Conservation (phyloP, 2,329 filamentous ascomycete genomes). For the Exserohilum rostratum region DNA sequence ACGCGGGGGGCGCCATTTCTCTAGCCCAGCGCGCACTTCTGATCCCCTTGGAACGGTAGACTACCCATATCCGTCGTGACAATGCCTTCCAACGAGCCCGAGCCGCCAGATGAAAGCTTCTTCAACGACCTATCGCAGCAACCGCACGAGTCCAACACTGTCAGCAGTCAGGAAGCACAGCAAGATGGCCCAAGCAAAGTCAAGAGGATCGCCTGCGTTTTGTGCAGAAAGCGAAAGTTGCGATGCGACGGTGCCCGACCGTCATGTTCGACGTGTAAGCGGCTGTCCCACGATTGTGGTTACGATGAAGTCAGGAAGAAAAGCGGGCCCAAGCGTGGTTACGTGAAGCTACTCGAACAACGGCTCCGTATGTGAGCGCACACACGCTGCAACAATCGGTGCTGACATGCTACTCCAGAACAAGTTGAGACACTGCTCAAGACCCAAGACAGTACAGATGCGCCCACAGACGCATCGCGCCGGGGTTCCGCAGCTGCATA, state of each 20-base stretch:
- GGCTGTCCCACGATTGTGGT: constrained; percentile 84
- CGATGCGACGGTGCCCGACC: constrained; percentile 86
- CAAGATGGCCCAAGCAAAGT: constrained; percentile 53
- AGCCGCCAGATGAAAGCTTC: constrained; percentile 54
- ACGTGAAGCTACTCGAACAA: constrained; percentile 92
- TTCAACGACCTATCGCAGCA: constrained; percentile 63
- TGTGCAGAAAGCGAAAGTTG: constrained; percentile 90
- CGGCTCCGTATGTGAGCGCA: constrained; percentile 72
- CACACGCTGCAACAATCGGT: background rate
- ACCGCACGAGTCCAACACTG: constrained; percentile 44
- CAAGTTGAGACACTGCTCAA: constrained; percentile 93
- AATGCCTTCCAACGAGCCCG: constrained; percentile 40
- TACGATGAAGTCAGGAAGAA: constrained; percentile 94
- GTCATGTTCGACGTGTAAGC: constrained; percentile 84
- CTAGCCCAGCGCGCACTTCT: constrained; percentile 10
- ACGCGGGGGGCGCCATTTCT: constrained; percentile 19
- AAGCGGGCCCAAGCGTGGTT: constrained; percentile 91
- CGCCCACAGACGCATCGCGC: constrained; percentile 31
- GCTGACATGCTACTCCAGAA: constrained; percentile 60
- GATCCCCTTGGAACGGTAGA: constrained; percentile 9
- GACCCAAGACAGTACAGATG: constrained; percentile 67
- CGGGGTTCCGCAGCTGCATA: constrained; percentile 38
- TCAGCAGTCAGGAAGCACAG: constrained; percentile 51
- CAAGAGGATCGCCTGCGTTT: constrained; percentile 94
- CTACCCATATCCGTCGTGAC: constrained; percentile 11